Evolutionary conservation across 2,329 filamentous ascomycete species (phyloP).

Genomic region (Venturia asperata): DNA sequence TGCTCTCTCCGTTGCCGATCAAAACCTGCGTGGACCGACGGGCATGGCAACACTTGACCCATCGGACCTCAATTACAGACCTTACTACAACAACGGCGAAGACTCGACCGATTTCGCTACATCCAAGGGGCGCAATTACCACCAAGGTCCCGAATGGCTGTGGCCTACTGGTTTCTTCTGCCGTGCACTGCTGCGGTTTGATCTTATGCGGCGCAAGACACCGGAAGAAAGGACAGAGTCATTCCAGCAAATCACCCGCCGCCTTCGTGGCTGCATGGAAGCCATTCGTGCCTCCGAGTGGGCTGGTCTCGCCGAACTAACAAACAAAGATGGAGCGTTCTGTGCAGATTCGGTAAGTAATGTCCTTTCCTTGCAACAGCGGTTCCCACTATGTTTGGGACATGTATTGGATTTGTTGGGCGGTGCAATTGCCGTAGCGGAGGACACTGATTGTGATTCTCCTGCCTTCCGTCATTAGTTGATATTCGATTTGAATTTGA

Average conservation of each 20-base stretch:
- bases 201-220: slow-evolving; percentile 63
- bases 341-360: slow-evolving; percentile 78
- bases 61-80: slow-evolving; percentile 83
- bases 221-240: slow-evolving; percentile 69
- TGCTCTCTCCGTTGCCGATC: slow-evolving; percentile 74
- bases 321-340: slow-evolving; percentile 76
- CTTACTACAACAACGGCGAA: slow-evolving; percentile 91
- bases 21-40: slow-evolving; percentile 71
- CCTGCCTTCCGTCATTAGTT: slow-evolving; percentile 12
- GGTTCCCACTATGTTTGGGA: slow-evolving; percentile 17
- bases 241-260: slow-evolving; percentile 87
- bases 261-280: slow-evolving; percentile 75
- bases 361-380: slow-evolving; percentile 16
- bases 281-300: slow-evolving; percentile 74
- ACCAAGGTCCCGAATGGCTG: slow-evolving; percentile 95
- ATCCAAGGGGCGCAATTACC: slow-evolving; percentile 92
- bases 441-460: slow-evolving; percentile 13
- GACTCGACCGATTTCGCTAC: slow-evolving; percentile 88
- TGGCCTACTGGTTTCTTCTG: slow-evolving; percentile 97
- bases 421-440: slow-evolving; percentile 20
- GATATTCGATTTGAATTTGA: slow-evolving; percentile 19
- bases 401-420: slow-evolving; percentile 13
- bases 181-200: slow-evolving; percentile 83
- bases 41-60: slow-evolving; percentile 97
- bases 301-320: slow-evolving; percentile 89